Conservation (phyloP, 2,329 filamentous ascomycete species). For the Xylogone sp. region DNA sequence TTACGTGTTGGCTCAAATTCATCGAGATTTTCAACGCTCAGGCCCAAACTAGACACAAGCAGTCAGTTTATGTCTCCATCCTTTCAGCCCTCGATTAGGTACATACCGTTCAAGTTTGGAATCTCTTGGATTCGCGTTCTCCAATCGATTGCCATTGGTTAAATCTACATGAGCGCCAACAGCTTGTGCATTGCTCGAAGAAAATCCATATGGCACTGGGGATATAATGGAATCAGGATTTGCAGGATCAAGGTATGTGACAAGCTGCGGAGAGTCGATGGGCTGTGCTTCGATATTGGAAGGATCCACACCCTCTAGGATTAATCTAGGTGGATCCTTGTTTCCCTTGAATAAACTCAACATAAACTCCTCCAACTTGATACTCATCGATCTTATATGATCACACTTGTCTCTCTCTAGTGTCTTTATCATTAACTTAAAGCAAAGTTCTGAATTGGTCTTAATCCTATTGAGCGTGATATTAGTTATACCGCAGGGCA, state of each 20-base stretch:
- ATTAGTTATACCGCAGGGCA: neutral
- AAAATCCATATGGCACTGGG: neutral
- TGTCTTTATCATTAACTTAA: neutral
- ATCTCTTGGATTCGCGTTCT: neutral
- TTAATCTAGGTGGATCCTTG: neutral
- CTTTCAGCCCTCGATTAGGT: neutral
- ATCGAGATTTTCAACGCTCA: neutral
- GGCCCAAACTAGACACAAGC: neutral
- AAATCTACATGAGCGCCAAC: neutral
- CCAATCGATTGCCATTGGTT: neutral
- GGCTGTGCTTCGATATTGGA: neutral
- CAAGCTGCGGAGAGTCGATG: neutral
- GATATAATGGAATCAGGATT: neutral
- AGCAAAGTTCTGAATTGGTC: neutral
- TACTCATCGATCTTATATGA: neutral
- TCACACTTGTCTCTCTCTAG: neutral
- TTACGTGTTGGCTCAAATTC: neutral
- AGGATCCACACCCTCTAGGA: neutral
- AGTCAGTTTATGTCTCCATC: neutral
- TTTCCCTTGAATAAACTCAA: neutral
- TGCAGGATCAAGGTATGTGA: neutral
- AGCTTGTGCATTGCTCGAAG: neutral
- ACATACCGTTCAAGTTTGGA: neutral
- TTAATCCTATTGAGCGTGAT: neutral
- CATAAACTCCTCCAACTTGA: neutral